Conservation (phyloP, 495 filamentous ascomycete genomes). For the Polyplosphaeria fusca region DNA sequence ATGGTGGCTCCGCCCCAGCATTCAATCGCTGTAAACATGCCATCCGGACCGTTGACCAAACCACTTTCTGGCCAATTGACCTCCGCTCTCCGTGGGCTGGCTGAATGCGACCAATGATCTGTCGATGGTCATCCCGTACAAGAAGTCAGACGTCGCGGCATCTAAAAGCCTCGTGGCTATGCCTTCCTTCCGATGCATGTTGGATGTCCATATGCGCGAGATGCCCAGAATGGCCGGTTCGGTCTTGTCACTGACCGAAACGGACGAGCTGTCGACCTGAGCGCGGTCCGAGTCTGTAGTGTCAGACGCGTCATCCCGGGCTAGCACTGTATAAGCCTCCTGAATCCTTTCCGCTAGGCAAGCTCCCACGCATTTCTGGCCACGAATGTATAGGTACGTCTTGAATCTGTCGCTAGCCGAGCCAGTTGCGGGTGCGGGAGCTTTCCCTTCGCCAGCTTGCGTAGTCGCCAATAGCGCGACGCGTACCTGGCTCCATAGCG, state of each 20-base stretch:
- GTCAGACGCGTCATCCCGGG: conserved; percentile 29
- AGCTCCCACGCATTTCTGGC: conserved; percentile 62
- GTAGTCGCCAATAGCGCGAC: conserved; percentile 1
- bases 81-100: conserved; percentile 71
- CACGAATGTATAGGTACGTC: conserved; percentile 62
- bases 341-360: conserved; percentile 65
- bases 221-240: conserved; percentile 59
- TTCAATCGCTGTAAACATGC: conserved; percentile 43
- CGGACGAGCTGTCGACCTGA: conserved; percentile 42
- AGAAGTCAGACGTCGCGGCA: conserved; percentile 59
- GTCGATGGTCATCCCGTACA: conserved; percentile 63
- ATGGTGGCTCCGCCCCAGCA: background rate
- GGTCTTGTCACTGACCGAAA: conserved; percentile 32
- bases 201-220: conserved; percentile 71
- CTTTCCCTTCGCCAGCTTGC: conserved; percentile 32
- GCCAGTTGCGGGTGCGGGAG: conserved; percentile 12
- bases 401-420: conserved; percentile 54
- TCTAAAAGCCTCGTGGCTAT: conserved; percentile 63
- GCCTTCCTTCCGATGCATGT: conserved; percentile 55
- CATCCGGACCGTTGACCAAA: conserved; percentile 49
- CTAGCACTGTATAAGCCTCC: conserved; percentile 53
- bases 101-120: conserved; percentile 67
- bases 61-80: conserved; percentile 59
- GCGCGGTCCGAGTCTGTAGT: conserved; percentile 17
- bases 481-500: conserved; percentile 55